Conservation (phyloP, 345 rosid genomes). For the Anacardium occidentale region DNA sequence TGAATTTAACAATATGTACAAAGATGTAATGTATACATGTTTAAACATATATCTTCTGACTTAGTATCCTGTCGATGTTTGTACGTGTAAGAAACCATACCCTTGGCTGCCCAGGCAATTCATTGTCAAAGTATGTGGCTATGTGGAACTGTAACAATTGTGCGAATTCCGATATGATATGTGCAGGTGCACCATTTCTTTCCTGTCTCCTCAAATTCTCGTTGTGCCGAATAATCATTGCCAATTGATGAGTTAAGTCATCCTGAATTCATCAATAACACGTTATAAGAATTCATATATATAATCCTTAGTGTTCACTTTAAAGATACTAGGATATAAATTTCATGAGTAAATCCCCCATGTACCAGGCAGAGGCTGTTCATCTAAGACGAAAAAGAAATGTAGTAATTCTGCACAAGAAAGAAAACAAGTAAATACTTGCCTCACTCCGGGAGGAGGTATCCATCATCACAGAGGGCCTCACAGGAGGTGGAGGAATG, state of each 20-base stretch:
- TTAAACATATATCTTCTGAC: not conserved
- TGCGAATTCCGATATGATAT: constrained; percentile 92
- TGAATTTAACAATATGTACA: not conserved
- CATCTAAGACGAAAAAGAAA: not conserved
- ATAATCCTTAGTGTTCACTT: not conserved
- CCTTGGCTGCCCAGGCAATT: constrained; percentile 98
- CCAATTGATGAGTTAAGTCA: constrained; percentile 92
- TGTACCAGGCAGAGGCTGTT: not conserved
- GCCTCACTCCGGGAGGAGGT: constrained; percentile 91
- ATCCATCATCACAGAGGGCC: constrained; percentile 99
- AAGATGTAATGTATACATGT: not conserved
- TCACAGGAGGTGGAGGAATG: constrained; percentile 97
- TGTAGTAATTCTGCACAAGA: not conserved
- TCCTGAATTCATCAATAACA: constrained; percentile 55
- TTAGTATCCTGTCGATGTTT: not conserved
- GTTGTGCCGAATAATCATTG: constrained; percentile 91
- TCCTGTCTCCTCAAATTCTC: constrained; percentile 88
- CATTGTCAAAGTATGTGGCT: constrained; percentile 95
- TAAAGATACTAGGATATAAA: constrained; percentile 4
- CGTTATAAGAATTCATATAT: constrained; percentile 12
- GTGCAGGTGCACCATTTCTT: constrained; percentile 95
- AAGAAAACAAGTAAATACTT: constrained; percentile 22
- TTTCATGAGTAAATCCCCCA: not conserved
- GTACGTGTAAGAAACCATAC: constrained; percentile 34
- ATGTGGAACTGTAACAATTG: constrained; percentile 92